Conservation (phyloP, 768 basidiomycete species). For the Chalciporus sphaerocephalus region DNA sequence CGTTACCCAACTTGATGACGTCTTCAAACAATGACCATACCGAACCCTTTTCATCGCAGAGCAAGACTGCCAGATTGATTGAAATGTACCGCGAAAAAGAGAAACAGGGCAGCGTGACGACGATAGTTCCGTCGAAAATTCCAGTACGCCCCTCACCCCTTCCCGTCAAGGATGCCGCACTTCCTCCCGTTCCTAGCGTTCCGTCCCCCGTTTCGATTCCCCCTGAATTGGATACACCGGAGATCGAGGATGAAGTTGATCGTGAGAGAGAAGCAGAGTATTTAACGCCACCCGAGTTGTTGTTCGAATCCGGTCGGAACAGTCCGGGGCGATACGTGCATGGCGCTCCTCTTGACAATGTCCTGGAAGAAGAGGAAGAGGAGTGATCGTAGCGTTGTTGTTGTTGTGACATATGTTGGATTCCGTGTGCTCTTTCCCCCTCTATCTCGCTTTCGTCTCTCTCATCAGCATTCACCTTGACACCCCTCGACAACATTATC, state of each 20-base stretch:
- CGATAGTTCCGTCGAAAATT: slow-evolving; percentile 27
- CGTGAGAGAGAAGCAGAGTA: slow-evolving; percentile 12
- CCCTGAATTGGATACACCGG: slow-evolving; percentile 22
- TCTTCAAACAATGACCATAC: slow-evolving; percentile 8
- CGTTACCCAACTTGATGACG: slow-evolving; percentile 20
- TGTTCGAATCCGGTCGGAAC: slow-evolving; percentile 47
- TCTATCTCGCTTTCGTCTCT: not conserved
- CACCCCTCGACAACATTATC: slow-evolving; percentile 26
- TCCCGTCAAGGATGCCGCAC: slow-evolving; percentile 7
- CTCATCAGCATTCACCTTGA: not conserved
- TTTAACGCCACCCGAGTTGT: slow-evolving; percentile 33
- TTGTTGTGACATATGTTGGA: slow-evolving; percentile 21
- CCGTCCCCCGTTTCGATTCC: slow-evolving; percentile 14
- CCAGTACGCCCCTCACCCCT: slow-evolving; percentile 31
- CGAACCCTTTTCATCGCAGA: slow-evolving; percentile 30
- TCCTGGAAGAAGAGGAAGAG: slow-evolving; percentile 79
- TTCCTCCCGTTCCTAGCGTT: slow-evolving; percentile 6
- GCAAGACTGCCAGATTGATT: slow-evolving; percentile 74
- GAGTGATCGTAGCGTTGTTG: slow-evolving; percentile 27
- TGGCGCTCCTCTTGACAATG: slow-evolving; percentile 83
- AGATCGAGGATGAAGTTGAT: slow-evolving; percentile 31
- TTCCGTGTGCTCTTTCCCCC: slow-evolving; percentile 10
- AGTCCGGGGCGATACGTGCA: slow-evolving; percentile 76
- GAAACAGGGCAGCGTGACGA: slow-evolving; percentile 34
- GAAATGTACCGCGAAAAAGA: slow-evolving; percentile 81